Evolutionary conservation across 1,139 yeast genomes (phyloP), one percentile per base, ranked within the genome.

Genomic region (Pichiaceae sp.): DNA sequence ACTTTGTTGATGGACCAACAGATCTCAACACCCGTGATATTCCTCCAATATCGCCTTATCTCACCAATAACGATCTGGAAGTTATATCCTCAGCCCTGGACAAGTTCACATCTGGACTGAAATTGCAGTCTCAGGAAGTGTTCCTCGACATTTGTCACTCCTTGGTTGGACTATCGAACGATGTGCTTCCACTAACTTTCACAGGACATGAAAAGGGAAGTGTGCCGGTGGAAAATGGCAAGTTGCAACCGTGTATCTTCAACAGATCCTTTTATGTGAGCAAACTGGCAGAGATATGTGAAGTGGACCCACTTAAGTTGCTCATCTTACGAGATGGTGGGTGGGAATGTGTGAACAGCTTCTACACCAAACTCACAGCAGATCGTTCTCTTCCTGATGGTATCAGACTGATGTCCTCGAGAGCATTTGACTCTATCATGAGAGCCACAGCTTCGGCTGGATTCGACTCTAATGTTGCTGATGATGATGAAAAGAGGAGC

Each of bases 101-200:
- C n/a, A 78, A 78, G 44, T 62, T 87, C 29, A 60, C 72, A 35
- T 87, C 78, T 29, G 76, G 82, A 37, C 68, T 89, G 2, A 62
- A 59, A 29, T 69, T 68, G 5, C 81, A 75, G 45, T 68, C 78
- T 1, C 53, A 59, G 2, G 57, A 58, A 1, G 66, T 85, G 2
- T 79, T 75, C 45, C 42, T 53, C 7, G 65, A 62, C 15, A 53
- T 83, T 25, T 39, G 78, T 2, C 48, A 54, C 1, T 65, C 76
- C 1, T 48, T 78, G 29, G 64, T 73, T 6, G 54, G 53, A 1
- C 57, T 78, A 8, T 69, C 78, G 2, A 54, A 60, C 24, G 44
- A 42, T 0, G 46, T 48, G 4, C 28, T 39, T 4, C 20, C 20
- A 4, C 16, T 16, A 17, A 8, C 28, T 6, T 25, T 44, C 4